Conservation (phyloP, 2,329 filamentous ascomycete genomes). For the Paraphoma sp. region DNA sequence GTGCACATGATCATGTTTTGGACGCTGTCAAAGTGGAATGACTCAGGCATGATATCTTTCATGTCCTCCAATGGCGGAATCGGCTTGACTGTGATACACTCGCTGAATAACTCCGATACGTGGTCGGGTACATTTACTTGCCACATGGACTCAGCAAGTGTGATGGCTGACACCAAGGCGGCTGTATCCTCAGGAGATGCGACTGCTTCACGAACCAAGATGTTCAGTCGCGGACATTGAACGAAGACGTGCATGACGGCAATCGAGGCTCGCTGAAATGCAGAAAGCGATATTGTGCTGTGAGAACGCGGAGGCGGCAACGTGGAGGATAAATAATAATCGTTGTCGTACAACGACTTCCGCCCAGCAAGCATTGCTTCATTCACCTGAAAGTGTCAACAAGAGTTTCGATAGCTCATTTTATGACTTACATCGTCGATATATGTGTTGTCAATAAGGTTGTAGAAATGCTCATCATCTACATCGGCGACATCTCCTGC, state of each 20-base stretch:
- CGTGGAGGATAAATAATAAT: slow-evolving; percentile 34
- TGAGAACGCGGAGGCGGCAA: slow-evolving; percentile 18
- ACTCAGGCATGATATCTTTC: slow-evolving; percentile 25
- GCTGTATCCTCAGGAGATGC: slow-evolving; percentile 23
- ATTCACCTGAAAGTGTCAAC: slow-evolving; percentile 29
- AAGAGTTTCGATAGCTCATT: background rate
- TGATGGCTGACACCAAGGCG: slow-evolving; percentile 28
- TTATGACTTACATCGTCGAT: slow-evolving; percentile 36
- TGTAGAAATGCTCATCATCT: slow-evolving; percentile 39
- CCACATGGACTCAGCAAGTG: slow-evolving; percentile 30
- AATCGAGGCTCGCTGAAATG: slow-evolving; percentile 28
- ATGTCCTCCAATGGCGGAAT: slow-evolving; percentile 20
- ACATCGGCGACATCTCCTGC: slow-evolving; percentile 22
- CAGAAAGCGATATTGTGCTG: slow-evolving; percentile 4
- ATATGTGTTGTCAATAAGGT: slow-evolving; percentile 41
- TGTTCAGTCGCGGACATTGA: slow-evolving; percentile 34
- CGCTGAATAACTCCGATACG: slow-evolving; percentile 22
- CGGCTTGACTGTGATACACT: slow-evolving; percentile 13
- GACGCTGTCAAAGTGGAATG: slow-evolving; percentile 28
- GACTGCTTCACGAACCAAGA: slow-evolving; percentile 26
- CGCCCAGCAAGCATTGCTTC: slow-evolving; percentile 38
- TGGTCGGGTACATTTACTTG: slow-evolving; percentile 19
- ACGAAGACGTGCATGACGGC: slow-evolving; percentile 40
- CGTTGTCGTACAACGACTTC: slow-evolving; percentile 36
- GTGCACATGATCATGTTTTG: slow-evolving; percentile 30